Evolutionary conservation across 129 eudicot genomes (phyloP), one percentile per base, ranked within the genome.

Genomic region (Dittrichia graveolens): DNA sequence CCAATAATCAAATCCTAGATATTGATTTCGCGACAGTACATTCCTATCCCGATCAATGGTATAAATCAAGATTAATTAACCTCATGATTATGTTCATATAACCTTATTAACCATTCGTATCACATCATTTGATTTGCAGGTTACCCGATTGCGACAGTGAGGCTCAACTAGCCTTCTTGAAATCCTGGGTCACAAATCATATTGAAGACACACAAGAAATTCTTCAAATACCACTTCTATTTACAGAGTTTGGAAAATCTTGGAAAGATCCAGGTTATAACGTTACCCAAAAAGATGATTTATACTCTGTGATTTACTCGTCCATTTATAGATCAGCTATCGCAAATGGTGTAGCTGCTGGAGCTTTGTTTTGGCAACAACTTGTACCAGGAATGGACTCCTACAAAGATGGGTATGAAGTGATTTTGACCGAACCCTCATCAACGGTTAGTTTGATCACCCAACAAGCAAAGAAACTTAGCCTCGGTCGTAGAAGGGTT

Each of bases 1-100:
- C 88, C 16, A 86, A 89, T 34, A 84, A 89, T 66, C 88, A 86
- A 53, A 72, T 89, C 44, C 73, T 76, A 41, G 74, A 49, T 35
- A 76, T 89, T 42, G 96, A 89, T 80, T 89, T 89, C 41, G 88
- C 90, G 3, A 89, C 96, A 3, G 78, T 84, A 7, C 96, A 89
- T 80, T 80, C 86, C 0, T 89, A 86, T 72, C 92, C 92, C 2
- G 86, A 86, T 75, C 87, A 74, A 61, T 89, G 92, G 96, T 87
- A 76, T 43, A 24, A 24, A 24, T 24, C 31, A 34, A 64, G 7
- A 8, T 42, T 4, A 64, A 53, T 46, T 9, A 61, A 64, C 69
- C 69, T 43, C 48, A 61, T 16, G 35, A 34, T 53, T 53, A 16
- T 46, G 18, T 67, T 47, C 19, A 41, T 15, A 63, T 13, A 64